These are phyloP conservation scores for Tieghemostelium lacteum DNA, from an alignment of 78 protist species.

Conservation along the genomic window DNA sequence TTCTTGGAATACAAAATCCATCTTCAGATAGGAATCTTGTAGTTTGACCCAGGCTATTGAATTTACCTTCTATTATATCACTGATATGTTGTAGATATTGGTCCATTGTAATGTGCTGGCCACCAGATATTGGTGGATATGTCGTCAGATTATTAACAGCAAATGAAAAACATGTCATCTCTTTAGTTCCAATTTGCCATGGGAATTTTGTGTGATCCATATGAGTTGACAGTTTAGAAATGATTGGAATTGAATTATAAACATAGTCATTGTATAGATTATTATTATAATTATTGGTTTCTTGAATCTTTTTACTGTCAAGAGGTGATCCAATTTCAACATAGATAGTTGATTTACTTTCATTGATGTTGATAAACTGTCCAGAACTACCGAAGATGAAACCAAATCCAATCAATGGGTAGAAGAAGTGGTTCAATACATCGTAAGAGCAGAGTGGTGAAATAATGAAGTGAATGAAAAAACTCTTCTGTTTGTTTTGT, in stretches of 20 bases:
- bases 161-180: conserved; percentile 1
- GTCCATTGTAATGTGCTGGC: neutral
- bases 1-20: neutral
- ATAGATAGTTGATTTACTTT: conserved; percentile 6
- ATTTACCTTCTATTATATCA: neutral
- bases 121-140: neutral
- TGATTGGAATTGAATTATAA: conserved; percentile 2
- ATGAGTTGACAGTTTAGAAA: conserved; percentile 1
- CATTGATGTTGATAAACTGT: conserved; percentile 8
- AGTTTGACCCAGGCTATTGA: neutral
- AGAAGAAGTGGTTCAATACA: conserved; percentile 6
- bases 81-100: neutral
- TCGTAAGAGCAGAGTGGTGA: conserved; percentile 22
- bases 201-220: neutral
- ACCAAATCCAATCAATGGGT: conserved; percentile 52
- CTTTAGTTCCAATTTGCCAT: neutral
- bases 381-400: conserved; percentile 16
- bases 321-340: conserved; percentile 53
- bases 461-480: neutral
- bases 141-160: neutral
- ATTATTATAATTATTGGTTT: no score
- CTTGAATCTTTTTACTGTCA: neutral
- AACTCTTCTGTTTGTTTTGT: neutral
- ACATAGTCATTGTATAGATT: no score
- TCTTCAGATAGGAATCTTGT: neutral